Percentiles rank a stretch among this genome's conserved stretches.
These are phyloP conservation scores for Trypanosoma vivax DNA, from an alignment of 208 protist species.

Conservation along the genomic window DNA sequence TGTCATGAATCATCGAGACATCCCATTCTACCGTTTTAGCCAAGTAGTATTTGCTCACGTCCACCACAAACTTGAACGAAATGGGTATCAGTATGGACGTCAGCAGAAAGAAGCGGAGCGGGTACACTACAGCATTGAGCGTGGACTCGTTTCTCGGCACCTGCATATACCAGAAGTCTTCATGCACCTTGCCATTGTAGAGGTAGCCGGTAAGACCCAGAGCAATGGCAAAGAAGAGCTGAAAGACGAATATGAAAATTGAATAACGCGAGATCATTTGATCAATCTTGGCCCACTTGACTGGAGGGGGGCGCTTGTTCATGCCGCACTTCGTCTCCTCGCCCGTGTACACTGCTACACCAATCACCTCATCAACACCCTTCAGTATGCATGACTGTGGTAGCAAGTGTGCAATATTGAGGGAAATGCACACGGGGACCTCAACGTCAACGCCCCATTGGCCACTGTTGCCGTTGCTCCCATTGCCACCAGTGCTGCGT, in stretches of 20 bases:
- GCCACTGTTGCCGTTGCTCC: too few relatives aligned
- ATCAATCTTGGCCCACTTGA: conserved; percentile 94
- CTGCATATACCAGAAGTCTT: conserved; percentile 65
- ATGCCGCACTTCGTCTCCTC: conserved; percentile 92
- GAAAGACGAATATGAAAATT: conserved; percentile 84
- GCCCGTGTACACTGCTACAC: conserved; percentile 93
- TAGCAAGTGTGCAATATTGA: conserved; percentile 69
- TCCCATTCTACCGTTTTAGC: conserved; percentile 90
- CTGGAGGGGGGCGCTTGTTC: conserved; percentile 82
- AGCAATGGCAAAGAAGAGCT: conserved; percentile 64
- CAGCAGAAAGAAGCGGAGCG: conserved; percentile 91
- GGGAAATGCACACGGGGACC: conserved; percentile 18
- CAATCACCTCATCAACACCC: conserved; percentile 74
- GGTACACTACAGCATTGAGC: conserved; percentile 69
- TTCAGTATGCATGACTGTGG: conserved; percentile 85
- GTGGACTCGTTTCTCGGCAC: conserved; percentile 22
- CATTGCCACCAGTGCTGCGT: background rate
- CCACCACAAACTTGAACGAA: conserved; percentile 94
- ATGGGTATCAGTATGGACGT: conserved; percentile 97
- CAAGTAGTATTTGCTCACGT: conserved; percentile 94
- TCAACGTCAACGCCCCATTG: too few relatives aligned
- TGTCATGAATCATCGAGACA: conserved; percentile 67
- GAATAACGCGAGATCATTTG: conserved; percentile 76
- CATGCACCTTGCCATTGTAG: conserved; percentile 35
- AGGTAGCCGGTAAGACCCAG: conserved; percentile 82